Evolutionary conservation across 1,139 yeast species (phyloP).

Genomic region (Hemisphaericaspora xylanilytica): DNA sequence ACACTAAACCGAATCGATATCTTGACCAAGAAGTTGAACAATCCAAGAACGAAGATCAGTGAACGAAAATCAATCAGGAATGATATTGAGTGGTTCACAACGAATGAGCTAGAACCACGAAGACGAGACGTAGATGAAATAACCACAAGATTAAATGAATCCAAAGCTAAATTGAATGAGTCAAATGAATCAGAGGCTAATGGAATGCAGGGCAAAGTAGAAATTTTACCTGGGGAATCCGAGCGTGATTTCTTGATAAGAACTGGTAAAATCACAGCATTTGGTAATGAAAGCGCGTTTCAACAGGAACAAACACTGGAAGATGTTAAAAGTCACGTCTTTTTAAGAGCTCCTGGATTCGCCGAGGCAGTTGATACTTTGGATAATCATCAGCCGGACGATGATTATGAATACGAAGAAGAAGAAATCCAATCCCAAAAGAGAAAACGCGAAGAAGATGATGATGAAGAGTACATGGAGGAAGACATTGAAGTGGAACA

Average conservation of each 20-base stretch:
- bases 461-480: constrained; percentile 11
- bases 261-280: constrained; percentile 93
- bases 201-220: constrained; percentile 19
- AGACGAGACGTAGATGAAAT: constrained; percentile 68
- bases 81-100: constrained; percentile 54
- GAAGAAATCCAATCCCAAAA: constrained; percentile 14
- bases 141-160: constrained; percentile 45
- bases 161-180: constrained; percentile 21
- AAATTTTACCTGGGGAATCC: constrained; percentile 60
- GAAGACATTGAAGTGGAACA: constrained; percentile 12
- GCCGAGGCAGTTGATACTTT: constrained; percentile 11
- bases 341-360: constrained; percentile 41
- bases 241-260: constrained; percentile 79
- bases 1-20: constrained; percentile 41
- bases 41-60: constrained; percentile 63
- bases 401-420: constrained; percentile 13
- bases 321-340: constrained; percentile 29
- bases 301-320: constrained; percentile 14
- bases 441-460: constrained; percentile 18
- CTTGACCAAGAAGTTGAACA: constrained; percentile 48
- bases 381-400: constrained; percentile 2
- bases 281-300: constrained; percentile 69
- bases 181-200: constrained; percentile 2
- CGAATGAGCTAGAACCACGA: constrained; percentile 52
- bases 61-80: constrained; percentile 54